Conservation (phyloP, 768 basidiomycete species). For the Suillus sp. region DNA sequence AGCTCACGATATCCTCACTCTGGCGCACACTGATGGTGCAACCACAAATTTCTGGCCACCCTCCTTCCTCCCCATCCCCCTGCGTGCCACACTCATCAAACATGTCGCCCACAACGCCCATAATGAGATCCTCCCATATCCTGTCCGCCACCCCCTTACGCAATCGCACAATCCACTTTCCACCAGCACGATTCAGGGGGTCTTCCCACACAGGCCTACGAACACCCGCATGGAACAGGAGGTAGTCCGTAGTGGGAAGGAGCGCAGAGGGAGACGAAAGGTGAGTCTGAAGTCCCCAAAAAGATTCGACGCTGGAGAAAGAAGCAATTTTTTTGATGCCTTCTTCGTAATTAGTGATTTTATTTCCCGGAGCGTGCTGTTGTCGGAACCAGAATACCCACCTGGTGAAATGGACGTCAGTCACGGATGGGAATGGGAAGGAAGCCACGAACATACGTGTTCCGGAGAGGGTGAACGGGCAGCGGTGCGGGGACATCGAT, state of each 20-base stretch:
- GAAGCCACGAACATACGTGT: constrained; percentile 79
- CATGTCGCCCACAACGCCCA: constrained; percentile 88
- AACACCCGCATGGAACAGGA: constrained; percentile 85
- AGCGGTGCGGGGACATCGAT: constrained; percentile 35
- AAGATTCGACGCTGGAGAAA: constrained; percentile 94
- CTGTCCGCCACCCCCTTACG: constrained; percentile 90
- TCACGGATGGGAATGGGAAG: constrained; percentile 17
- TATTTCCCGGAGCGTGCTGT: constrained; percentile 87
- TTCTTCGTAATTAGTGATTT: constrained; percentile 90
- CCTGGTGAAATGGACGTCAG: constrained; percentile 40
- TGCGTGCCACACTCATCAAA: constrained; percentile 64
- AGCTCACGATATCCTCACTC: constrained; percentile 89
- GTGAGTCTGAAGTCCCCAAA: constrained; percentile 94
- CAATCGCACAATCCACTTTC: constrained; percentile 94
- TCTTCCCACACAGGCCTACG: constrained; percentile 96
- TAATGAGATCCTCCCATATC: constrained; percentile 86
- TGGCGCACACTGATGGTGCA: constrained; percentile 93
- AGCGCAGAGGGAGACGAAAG: constrained; percentile 82
- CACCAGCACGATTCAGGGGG: constrained; percentile 81
- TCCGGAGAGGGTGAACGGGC: constrained; percentile 73
- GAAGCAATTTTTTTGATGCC: constrained; percentile 92
- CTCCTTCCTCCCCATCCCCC: constrained; percentile 37
- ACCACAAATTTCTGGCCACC: constrained; percentile 85
- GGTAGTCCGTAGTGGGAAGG: constrained; percentile 89
- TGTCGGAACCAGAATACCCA: constrained; percentile 95